Evolutionary conservation across 1,284 basidiomycete genomes (phyloP), one percentile per base, ranked within the genome.

Genomic region (Rhodotorula sp.): DNA sequence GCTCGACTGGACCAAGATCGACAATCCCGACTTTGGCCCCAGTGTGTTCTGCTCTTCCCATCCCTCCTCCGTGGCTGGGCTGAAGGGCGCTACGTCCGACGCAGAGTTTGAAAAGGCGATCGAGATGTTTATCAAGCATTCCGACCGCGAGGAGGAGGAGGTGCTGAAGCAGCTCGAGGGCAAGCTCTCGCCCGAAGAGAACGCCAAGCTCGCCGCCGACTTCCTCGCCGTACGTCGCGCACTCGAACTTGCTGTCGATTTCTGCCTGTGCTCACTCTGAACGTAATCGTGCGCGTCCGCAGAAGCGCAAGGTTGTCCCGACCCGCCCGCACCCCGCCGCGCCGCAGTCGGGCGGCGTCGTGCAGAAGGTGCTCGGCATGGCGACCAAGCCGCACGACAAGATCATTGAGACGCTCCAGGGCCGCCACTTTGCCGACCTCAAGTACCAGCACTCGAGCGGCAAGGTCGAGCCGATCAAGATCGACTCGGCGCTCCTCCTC

Each of bases 311-410:
- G 44, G 59, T 71, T 64, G 78, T 76, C 8, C 78, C 79, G 12
- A 71, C 70, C 4, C 77, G 76, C 44, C 76, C 79, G 12, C 77
- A 80, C 61, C 78, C 78, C 27, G 52, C 64, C n/a, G 77, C 78
- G 12, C 79, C 78, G 1, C 79, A 79, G 74, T 49, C 55, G 9
- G 79, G 79, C 25, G 76, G 78, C 7, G 25, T 75, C n/a, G 52
- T 73, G 7, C 79, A 79, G 61, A 76, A 76, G 71, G 66, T 73
- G 1, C 67, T 69, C 41, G 79, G 70, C 7, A 54, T 69, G 17
- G 61, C 67, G 57, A 68, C 72, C 54, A 68, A 61, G 66, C 60
- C 53, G 42, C 68, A 71, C 62, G 68, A 71, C 73, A 65, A 66
- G 65, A 65, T 75, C 50, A 17, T 74, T 49, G 68, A 70, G 61